Evolutionary conservation across 2,329 filamentous ascomycete genomes (phyloP).

Genomic region (Orbilia oligospora): DNA sequence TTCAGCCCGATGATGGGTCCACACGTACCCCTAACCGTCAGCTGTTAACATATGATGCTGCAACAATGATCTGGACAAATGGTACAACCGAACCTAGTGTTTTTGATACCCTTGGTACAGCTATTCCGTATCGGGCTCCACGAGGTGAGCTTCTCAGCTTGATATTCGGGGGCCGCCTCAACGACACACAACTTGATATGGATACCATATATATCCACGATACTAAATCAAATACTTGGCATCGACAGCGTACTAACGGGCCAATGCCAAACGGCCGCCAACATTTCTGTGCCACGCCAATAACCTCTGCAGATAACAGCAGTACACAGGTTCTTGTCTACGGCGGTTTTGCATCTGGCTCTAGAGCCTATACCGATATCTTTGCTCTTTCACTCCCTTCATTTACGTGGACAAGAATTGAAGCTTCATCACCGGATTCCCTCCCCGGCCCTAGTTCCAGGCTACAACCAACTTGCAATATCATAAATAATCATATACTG

Average conservation of each 20-base stretch:
- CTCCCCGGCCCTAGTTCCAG: constrained; percentile 23
- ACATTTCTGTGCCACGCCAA: constrained; percentile 26
- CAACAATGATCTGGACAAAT: constrained; percentile 16
- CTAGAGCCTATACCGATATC: constrained; percentile 4
- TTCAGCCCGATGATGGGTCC: constrained; percentile 10
- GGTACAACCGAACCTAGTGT: constrained; percentile 14
- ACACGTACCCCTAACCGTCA: constrained; percentile 4
- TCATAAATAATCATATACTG: constrained; percentile 31
- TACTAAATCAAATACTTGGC: constrained; percentile 26
- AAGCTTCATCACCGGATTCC: constrained; percentile 11
- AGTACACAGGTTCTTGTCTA: constrained; percentile 31
- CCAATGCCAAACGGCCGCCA: constrained; percentile 1
- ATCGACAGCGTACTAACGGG: constrained; percentile 25
- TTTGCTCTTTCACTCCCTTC: constrained; percentile 23
- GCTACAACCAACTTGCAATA: constrained; percentile 34
- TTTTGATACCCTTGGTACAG: constrained; percentile 20
- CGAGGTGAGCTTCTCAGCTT: constrained; percentile 7
- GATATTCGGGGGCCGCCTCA: constrained; percentile 25
- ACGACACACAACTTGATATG: constrained; percentile 31
- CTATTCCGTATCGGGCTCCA: constrained; percentile 26
- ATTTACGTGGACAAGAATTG: constrained; percentile 34
- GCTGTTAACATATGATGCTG: constrained; percentile 31
- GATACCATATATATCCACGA: constrained; percentile 41
- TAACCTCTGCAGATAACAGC: constrained; percentile 23
- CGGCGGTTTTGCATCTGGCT: constrained; percentile 31